Conservation (phyloP, 129 eudicot species). For the Tanacetum coccineum region DNA sequence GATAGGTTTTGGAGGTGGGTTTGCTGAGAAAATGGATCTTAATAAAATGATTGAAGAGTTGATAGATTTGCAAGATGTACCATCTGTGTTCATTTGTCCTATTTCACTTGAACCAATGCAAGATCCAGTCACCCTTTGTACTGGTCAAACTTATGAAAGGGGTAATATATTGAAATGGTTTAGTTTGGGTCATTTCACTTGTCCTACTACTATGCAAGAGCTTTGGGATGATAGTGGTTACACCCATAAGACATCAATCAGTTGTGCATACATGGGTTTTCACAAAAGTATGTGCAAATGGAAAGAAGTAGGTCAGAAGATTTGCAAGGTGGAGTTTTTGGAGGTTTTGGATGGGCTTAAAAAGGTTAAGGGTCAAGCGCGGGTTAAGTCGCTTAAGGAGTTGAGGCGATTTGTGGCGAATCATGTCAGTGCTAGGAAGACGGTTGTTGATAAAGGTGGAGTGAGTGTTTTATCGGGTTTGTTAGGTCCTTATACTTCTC, state of each 20-base stretch:
- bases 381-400: constrained; percentile 41
- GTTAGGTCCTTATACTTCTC: constrained; percentile 50
- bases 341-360: constrained; percentile 39
- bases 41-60: constrained; percentile 45
- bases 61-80: constrained; percentile 42
- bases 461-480: constrained; percentile 30
- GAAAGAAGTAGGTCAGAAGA: constrained; percentile 51
- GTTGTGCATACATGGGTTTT: constrained; percentile 47
- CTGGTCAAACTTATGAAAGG: constrained; percentile 62
- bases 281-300: constrained; percentile 46
- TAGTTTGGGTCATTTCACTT: constrained; percentile 52
- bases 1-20: constrained; percentile 40
- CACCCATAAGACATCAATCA: constrained; percentile 48
- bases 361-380: constrained; percentile 52
- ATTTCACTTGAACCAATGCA: constrained; percentile 61
- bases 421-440: constrained; percentile 26
- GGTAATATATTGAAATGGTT: constrained; percentile 54
- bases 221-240: constrained; percentile 62
- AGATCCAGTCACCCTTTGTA: constrained; percentile 62
- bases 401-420: constrained; percentile 33
- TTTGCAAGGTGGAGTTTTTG: constrained; percentile 37
- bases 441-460: constrained; percentile 45
- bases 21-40: constrained; percentile 54
- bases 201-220: constrained; percentile 70
- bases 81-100: constrained; percentile 62